Conservation (phyloP, 345 rosid species). For the Arabis alpina region DNA sequence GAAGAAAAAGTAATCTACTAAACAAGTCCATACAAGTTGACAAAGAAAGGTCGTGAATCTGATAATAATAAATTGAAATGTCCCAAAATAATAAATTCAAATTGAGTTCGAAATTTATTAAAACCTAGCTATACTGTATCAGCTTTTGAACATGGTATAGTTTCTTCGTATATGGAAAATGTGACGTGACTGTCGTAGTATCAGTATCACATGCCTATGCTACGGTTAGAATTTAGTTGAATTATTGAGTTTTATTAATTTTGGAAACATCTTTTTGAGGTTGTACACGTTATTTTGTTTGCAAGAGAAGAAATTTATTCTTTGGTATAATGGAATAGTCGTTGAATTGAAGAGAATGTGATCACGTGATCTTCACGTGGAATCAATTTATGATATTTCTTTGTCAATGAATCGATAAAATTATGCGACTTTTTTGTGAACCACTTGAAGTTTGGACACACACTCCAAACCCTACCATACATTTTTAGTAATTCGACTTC, state of each 20-base stretch:
- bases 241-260: slow-evolving; percentile 28
- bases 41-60: background rate
- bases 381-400: slow-evolving; percentile 24
- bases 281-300: slow-evolving; percentile 38
- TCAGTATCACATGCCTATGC: slow-evolving; percentile 40
- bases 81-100: background rate
- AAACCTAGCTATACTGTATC: slow-evolving; percentile 14
- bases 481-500: slow-evolving; percentile 16
- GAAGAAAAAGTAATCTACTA: background rate
- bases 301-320: slow-evolving; percentile 6
- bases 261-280: slow-evolving; percentile 30
- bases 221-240: slow-evolving; percentile 21
- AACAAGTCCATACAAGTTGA: background rate
- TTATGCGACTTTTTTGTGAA: slow-evolving; percentile 29
- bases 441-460: slow-evolving; percentile 34
- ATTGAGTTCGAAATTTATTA: background rate
- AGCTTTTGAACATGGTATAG: slow-evolving; percentile 21
- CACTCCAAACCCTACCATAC: slow-evolving; percentile 18
- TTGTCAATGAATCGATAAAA: slow-evolving; percentile 35
- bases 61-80: background rate
- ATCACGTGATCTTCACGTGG: slow-evolving; percentile 42
- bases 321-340: slow-evolving; percentile 20
- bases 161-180: slow-evolving; percentile 25
- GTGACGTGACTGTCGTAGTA: slow-evolving; percentile 43
- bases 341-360: slow-evolving; percentile 14